A percentile compares a stretch with the other conserved stretches of the same genome.
Evolutionary conservation across 139 green algal genomes (phyloP).

Genomic region (Klebsormidium nitens): DNA sequence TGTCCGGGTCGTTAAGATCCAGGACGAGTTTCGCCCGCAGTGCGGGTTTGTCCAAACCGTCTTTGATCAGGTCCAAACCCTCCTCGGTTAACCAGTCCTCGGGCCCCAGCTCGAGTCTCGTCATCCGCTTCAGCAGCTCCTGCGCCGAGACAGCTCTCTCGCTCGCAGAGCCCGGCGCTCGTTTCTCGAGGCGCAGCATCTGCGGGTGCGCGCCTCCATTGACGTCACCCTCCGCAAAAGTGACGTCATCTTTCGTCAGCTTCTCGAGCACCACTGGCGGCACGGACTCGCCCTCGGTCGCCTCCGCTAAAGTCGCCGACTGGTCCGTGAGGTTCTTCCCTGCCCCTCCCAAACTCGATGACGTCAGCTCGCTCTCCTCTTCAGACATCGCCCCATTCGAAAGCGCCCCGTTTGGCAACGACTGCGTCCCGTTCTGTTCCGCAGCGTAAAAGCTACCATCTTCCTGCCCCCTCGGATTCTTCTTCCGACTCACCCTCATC

Average conservation of each 20-base stretch:
- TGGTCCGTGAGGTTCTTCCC: neutral
- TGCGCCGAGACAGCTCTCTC: too few species aligned
- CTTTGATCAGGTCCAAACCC: too few species aligned
- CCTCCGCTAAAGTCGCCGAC: neutral
- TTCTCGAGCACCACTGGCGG: neutral
- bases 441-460: neutral
- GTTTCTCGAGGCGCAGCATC: neutral
- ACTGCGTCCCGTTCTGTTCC: neutral
- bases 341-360: neutral
- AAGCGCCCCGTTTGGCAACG: neutral
- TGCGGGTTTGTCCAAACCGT: too few species aligned
- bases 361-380: neutral
- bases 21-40: neutral
- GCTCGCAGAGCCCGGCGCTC: too few species aligned
- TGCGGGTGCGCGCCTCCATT: neutral
- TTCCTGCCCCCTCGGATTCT: neutral
- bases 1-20: slow-evolving; percentile 9
- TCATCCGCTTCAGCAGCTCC: too few species aligned
- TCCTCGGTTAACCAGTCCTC: too few species aligned
- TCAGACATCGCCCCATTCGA: neutral
- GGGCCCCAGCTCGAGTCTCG: too few species aligned
- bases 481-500: neutral
- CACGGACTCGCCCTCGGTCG: neutral
- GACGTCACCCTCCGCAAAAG: neutral
- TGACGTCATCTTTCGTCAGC: neutral